Evolutionary conservation across 2,329 filamentous ascomycete genomes (phyloP).

Genomic region (Monosporascus ibericus): DNA sequence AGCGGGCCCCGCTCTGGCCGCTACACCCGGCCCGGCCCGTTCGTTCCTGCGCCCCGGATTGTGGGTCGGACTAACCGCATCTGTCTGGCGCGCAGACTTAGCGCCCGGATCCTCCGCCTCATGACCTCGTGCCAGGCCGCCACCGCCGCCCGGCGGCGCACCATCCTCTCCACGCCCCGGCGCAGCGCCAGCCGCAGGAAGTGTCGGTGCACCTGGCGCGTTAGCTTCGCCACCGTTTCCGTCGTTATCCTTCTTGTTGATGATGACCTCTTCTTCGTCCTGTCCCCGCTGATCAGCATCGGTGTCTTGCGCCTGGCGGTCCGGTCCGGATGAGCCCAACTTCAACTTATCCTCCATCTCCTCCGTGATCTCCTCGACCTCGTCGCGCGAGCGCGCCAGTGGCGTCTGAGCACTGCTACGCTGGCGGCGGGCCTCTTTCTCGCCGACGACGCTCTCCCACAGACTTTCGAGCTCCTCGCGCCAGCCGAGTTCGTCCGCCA

Average conservation of each 20-base stretch:
- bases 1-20: too few relatives aligned
- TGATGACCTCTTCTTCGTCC: background rate
- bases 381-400: slow-evolving; percentile 33
- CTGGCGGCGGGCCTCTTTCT: slow-evolving; percentile 49
- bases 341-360: slow-evolving; percentile 25
- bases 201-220: background rate
- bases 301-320: background rate
- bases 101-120: background rate
- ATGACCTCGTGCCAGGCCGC: slow-evolving; percentile 1
- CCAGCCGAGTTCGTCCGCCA: slow-evolving; percentile 83
- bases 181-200: slow-evolving; percentile 5
- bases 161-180: slow-evolving; percentile 2
- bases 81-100: too few relatives aligned
- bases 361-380: slow-evolving; percentile 31
- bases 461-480: slow-evolving; percentile 69
- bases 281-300: background rate
- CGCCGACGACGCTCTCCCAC: slow-evolving; percentile 65
- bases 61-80: too few relatives aligned
- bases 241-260: background rate
- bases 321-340: slow-evolving; percentile 2
- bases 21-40: too few relatives aligned
- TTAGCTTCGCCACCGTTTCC: background rate
- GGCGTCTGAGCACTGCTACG: slow-evolving; percentile 27
- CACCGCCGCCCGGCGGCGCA: slow-evolving; percentile 7
- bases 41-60: too few relatives aligned